These are phyloP conservation scores for Cercospora sp. DNA, from an alignment of 2,329 filamentous ascomycete genomes.

Conservation along the genomic window DNA sequence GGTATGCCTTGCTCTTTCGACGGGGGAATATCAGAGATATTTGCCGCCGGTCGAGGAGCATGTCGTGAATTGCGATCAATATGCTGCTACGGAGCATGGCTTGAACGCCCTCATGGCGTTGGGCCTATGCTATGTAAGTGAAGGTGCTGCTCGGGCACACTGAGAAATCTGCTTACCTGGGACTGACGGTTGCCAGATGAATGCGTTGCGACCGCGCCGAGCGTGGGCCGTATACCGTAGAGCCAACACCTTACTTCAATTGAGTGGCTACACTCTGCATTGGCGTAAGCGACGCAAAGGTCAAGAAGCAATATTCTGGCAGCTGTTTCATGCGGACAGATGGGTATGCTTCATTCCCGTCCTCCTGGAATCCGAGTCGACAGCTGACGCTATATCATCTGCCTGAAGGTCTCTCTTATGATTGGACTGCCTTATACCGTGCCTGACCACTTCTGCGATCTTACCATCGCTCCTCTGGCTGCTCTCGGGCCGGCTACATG, in stretches of 20 bases:
- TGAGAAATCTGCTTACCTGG: neutral
- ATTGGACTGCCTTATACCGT: conserved; percentile 21
- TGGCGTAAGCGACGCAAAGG: conserved; percentile 7
- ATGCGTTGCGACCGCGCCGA: conserved; percentile 18
- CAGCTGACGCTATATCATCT: neutral
- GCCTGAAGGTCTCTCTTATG: conserved; percentile 16
- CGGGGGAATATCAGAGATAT: conserved; percentile 19
- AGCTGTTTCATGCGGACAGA: conserved; percentile 23
- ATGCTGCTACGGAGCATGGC: conserved; percentile 19
- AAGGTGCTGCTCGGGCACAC: neutral
- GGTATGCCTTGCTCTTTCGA: conserved; percentile 15
- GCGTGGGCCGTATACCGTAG: conserved; percentile 21
- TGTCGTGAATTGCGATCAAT: conserved; percentile 17
- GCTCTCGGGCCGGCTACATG: conserved; percentile 5
- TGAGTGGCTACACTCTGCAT: conserved; percentile 17
- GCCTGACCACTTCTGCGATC: conserved; percentile 19
- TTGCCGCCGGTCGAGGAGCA: conserved; percentile 21
- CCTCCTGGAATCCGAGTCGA: too few relatives aligned
- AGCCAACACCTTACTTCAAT: conserved; percentile 21
- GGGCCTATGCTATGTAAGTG: conserved; percentile 16
- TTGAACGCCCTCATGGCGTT: conserved; percentile 22
- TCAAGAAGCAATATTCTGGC: conserved; percentile 22
- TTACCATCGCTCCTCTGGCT: conserved; percentile 13
- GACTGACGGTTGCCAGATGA: neutral
- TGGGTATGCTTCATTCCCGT: conserved; percentile 6